Evolutionary conservation across 1,284 basidiomycete genomes (phyloP).

Genomic region (Ganoderma meredithae): DNA sequence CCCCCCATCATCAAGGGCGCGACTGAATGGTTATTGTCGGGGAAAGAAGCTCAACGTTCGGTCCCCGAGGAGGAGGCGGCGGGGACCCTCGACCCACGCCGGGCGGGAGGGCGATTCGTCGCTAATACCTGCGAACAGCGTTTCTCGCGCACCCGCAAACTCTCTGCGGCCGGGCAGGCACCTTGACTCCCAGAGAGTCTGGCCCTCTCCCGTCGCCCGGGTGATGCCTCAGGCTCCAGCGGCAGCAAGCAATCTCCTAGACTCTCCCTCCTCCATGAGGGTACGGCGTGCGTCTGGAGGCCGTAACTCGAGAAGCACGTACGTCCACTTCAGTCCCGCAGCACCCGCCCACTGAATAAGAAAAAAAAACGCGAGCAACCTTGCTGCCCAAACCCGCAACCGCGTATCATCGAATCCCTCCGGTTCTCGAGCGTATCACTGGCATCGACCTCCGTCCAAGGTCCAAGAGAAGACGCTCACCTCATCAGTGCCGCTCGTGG

Average conservation of each 20-base stretch:
- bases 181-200: neutral
- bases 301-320: neutral
- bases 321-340: neutral
- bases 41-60: neutral
- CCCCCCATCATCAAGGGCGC: neutral
- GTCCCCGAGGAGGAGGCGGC: neutral
- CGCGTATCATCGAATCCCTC: neutral
- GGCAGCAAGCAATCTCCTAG: neutral
- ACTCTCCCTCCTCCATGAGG: neutral
- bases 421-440: slow-evolving; percentile 4
- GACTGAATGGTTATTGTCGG: neutral
- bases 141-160: slow-evolving; percentile 3
- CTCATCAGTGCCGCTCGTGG: neutral
- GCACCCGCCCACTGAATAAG: neutral
- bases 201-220: neutral
- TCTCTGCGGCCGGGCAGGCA: neutral
- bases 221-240: neutral
- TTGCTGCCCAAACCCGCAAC: neutral
- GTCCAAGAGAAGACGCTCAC: slow-evolving; percentile 1
- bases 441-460: neutral
- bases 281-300: neutral
- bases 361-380: neutral
- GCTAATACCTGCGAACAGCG: slow-evolving; percentile 10
- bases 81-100: neutral
- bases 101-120: neutral